phyloP scores from a whole-genome alignment of 768 basidiomycete species.

The Boletus barrowsii region DNA sequence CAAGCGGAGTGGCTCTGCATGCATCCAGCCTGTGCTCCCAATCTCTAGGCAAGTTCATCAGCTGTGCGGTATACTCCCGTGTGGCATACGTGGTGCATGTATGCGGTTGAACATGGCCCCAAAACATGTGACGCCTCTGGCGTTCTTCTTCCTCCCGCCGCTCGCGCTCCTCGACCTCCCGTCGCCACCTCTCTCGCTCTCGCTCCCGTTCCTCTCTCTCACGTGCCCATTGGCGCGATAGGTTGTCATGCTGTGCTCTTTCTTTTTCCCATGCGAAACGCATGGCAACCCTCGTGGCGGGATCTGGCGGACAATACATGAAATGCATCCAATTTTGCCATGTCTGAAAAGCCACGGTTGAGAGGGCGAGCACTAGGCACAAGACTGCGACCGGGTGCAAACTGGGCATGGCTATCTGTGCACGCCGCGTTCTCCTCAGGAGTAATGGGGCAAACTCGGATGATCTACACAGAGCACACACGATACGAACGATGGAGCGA shows the following conservation, averaged over 20 bases:
- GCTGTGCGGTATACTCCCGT: constrained; percentile 28
- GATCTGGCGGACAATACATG: neutral
- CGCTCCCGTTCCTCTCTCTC: neutral
- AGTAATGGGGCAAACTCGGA: constrained; percentile 1
- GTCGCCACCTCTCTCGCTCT: constrained; percentile 10
- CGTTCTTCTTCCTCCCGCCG: constrained; percentile 25
- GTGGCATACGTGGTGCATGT: constrained; percentile 28
- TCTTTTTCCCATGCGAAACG: neutral
- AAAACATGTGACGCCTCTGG: constrained; percentile 21
- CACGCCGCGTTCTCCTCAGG: too few species aligned
- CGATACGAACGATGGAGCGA: neutral
- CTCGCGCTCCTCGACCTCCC: constrained; percentile 5
- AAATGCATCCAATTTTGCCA: neutral
- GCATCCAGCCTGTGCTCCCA: constrained; percentile 20
- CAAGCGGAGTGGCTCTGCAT: constrained; percentile 20
- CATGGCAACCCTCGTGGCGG: neutral
- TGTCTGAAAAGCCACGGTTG: neutral
- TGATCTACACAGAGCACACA: neutral
- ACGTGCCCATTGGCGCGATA: constrained; percentile 2
- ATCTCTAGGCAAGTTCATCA: constrained; percentile 27
- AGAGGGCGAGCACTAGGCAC: neutral
- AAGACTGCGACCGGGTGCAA: neutral
- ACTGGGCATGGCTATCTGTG: neutral
- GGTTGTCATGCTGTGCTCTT: neutral
- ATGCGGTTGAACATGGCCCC: constrained; percentile 11